phyloP scores from a whole-genome alignment of 495 filamentous ascomycete genomes.

The Tetracladium setigerum region DNA sequence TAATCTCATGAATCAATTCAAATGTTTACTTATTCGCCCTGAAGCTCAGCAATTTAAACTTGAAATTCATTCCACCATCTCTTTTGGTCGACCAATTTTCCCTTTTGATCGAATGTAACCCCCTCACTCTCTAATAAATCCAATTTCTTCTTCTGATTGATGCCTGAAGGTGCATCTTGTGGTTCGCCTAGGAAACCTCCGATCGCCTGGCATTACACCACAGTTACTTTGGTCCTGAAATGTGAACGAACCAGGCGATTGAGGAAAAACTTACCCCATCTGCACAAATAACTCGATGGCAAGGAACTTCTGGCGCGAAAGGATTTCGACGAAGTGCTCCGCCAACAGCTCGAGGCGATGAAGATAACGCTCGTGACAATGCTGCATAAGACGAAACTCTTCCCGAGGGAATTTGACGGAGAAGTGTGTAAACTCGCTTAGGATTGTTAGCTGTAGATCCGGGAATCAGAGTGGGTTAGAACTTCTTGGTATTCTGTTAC shows the following conservation, averaged over 20 bases:
- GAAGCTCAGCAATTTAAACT: conserved; percentile 1
- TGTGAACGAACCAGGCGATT: not conserved
- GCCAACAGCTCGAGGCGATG: conserved; percentile 73
- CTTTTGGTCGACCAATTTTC: conserved; percentile 31
- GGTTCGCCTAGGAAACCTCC: conserved; percentile 48
- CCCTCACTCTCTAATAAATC: conserved; percentile 38
- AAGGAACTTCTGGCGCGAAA: conserved; percentile 56
- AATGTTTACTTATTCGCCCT: not conserved
- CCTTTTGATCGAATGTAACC: conserved; percentile 36
- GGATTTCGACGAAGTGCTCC: conserved; percentile 67
- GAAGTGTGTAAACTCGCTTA: conserved; percentile 29
- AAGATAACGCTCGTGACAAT: conserved; percentile 55
- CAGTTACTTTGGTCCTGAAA: not conserved
- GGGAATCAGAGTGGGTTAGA: not conserved
- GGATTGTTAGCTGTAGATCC: not conserved
- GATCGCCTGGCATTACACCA: conserved; percentile 23
- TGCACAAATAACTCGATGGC: conserved; percentile 38
- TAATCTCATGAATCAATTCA: no score
- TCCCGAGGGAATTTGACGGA: conserved; percentile 64
- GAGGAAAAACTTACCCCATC: conserved; percentile 9
- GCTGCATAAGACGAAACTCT: conserved; percentile 67
- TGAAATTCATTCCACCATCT: conserved; percentile 34
- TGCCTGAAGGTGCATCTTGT: conserved; percentile 36
- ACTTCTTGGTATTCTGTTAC: conserved; percentile 18
- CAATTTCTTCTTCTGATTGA: conserved; percentile 38